Base-by-base conservation (phyloP, 495 filamentous ascomycete genomes). In the Pseudoneurospora amorphoporcata region DNA sequence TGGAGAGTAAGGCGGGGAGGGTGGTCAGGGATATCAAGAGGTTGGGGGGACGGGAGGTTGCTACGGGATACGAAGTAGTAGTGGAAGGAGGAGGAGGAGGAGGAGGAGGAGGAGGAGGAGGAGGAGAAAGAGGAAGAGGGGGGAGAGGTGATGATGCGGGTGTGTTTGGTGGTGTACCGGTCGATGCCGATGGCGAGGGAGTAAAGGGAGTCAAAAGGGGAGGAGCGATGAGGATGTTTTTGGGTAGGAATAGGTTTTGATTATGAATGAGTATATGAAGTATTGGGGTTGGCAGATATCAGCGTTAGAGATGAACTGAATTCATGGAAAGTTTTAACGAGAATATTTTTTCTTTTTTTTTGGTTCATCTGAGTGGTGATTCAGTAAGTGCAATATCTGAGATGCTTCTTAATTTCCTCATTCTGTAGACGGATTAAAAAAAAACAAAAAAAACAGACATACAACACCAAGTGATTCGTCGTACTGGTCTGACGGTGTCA, bases 21-120 rank as follows among this genome's bases (percentile, higher is more conserved):
- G 65, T 82, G 14, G 72, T 80, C 3, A 75, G 29, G n/a, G 81
- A 83, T 71, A 47, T 69, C 10, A 80, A 77, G 76, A 77, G 76
- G 69, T 37, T 77, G 45, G 73, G 32, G 8, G 73, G 78, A 16
- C 43, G 58, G 38, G 71, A 38, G 17, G 39, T 39, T 29, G 61
- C 16, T 16, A 14, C 4, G 10, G 42, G 38, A 32, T n/a, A 19
- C 2, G 40, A 8, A 5, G 19, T n/a, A 12, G 3, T 42, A 14
- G 17, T 4, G 2, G 41, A 0, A 58, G 40, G 14, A 10, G 12
- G 2, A 38, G 69, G 14, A 58, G 70, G 39, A 32, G 69, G 16
- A 16, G 42, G 23, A 8, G 1, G 16, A 17, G 29, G 69, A 23
- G 1, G 1, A 23, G 23, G 23, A n/a, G n/a, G 14, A 58, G 70